These are phyloP conservation scores for Medicago lupulina DNA, from an alignment of 306 rosid species.

Conservation along the genomic window DNA sequence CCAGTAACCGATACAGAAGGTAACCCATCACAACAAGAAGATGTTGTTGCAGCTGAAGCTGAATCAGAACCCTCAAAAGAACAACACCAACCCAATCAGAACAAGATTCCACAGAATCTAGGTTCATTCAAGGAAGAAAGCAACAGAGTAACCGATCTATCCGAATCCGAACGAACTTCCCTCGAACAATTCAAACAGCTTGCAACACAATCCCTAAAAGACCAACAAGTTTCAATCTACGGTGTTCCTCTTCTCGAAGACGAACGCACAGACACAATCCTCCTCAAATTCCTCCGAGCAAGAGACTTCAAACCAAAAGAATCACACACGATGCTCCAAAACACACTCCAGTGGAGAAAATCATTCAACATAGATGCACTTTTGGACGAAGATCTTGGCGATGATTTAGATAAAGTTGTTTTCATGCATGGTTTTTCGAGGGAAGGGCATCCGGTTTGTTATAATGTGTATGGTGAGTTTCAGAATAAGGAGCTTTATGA, in stretches of 20 bases:
- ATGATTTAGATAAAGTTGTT: conserved; percentile 81
- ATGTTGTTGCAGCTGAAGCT: conserved; percentile 38
- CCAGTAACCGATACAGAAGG: conserved; percentile 21
- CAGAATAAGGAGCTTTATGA: conserved; percentile 83
- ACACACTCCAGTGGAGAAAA: conserved; percentile 76
- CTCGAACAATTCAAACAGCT: conserved; percentile 60
- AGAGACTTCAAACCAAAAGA: conserved; percentile 80
- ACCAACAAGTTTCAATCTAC: conserved; percentile 64
- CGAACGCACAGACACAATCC: conserved; percentile 75
- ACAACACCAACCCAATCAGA: too few relatives aligned
- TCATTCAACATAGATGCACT: conserved; percentile 73
- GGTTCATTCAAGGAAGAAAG: conserved; percentile 87
- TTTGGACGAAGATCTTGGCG: conserved; percentile 73
- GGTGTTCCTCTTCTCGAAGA: conserved; percentile 83
- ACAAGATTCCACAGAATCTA: conserved; percentile 52
- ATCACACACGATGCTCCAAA: conserved; percentile 64
- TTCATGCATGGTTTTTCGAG: conserved; percentile 81
- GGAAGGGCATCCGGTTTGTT: conserved; percentile 82
- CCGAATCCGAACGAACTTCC: conserved; percentile 58
- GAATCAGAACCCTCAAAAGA: conserved; percentile 6
- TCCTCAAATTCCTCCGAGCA: conserved; percentile 86
- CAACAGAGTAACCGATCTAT: conserved; percentile 70
- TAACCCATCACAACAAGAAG: conserved; percentile 36
- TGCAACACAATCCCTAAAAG: conserved; percentile 44
- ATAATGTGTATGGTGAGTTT: conserved; percentile 90